A percentile compares a stretch with the other conserved stretches of the same genome.
These are phyloP conservation scores for Canavalia gladiata DNA, from an alignment of 306 rosid species.

Conservation along the genomic window DNA sequence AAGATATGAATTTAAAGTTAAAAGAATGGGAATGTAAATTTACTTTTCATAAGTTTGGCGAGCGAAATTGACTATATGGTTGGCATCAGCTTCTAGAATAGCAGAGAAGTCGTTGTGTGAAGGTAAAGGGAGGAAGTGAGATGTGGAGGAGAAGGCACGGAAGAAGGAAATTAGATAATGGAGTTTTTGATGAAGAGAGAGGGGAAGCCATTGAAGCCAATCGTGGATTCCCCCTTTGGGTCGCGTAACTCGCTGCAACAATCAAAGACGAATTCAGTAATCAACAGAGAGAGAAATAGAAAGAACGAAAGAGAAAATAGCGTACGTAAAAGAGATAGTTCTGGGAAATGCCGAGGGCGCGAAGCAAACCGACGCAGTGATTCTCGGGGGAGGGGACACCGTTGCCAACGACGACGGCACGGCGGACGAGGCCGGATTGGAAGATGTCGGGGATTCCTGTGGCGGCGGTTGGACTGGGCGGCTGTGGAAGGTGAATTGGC, in stretches of 20 bases:
- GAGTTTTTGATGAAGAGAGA: constrained; percentile 76
- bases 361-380: constrained; percentile 78
- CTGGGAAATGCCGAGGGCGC: constrained; percentile 78
- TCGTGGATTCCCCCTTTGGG: constrained; percentile 84
- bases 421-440: constrained; percentile 72
- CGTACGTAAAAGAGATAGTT: constrained; percentile 64
- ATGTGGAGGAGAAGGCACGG: constrained; percentile 38
- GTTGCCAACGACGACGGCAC: constrained; percentile 77
- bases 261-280: neutral
- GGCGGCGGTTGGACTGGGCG: constrained; percentile 63
- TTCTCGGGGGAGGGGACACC: constrained; percentile 69
- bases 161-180: constrained; percentile 59
- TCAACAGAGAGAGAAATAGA: neutral
- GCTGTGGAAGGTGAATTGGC: constrained; percentile 77
- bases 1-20: too few relatives aligned
- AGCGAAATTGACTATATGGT: constrained; percentile 77
- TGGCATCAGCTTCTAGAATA: constrained; percentile 87
- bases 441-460: constrained; percentile 65
- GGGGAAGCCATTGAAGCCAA: constrained; percentile 97
- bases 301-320: too few relatives aligned
- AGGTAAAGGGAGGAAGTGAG: constrained; percentile 56
- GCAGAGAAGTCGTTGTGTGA: constrained; percentile 71
- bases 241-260: constrained; percentile 84
- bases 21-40: constrained; percentile 15
- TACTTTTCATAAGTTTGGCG: constrained; percentile 83